Evolutionary conservation across 805 yeast genomes (phyloP).

Genomic region (Candida dendrica): DNA sequence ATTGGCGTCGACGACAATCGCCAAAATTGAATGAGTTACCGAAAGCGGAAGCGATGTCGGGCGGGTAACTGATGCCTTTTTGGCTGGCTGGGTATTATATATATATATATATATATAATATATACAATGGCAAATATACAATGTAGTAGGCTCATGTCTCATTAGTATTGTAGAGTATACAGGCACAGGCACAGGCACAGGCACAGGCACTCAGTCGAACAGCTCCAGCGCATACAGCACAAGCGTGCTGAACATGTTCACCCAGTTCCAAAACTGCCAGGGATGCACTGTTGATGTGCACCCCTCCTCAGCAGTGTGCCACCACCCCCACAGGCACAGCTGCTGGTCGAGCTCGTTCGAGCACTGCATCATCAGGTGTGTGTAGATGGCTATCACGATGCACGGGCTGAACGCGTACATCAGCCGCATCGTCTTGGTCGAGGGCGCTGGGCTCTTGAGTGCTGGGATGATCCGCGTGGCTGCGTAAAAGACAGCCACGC

Average conservation of each 20-base stretch:
- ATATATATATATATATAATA: too few relatives aligned
- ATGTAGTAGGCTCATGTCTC: too few relatives aligned
- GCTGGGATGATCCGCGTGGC: conserved; percentile 93
- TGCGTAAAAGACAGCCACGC: conserved; percentile 81
- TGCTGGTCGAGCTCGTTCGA: conserved; percentile 67
- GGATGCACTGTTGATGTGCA: conserved; percentile 41
- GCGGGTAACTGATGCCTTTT: neutral
- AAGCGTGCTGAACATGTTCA: conserved; percentile 75
- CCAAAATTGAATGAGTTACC: neutral
- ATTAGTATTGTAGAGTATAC: too few relatives aligned
- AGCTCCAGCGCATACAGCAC: conserved; percentile 77
- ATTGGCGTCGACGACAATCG: neutral
- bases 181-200: too few relatives aligned
- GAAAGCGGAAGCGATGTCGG: neutral
- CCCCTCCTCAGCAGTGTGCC: conserved; percentile 21
- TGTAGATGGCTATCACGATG: conserved; percentile 88
- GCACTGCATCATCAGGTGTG: conserved; percentile 80
- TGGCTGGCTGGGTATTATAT: too few relatives aligned
- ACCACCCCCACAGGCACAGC: conserved; percentile 51
- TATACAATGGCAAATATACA: too few relatives aligned
- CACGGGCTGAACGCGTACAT: conserved; percentile 90
- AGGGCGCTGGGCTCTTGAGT: conserved; percentile 32
- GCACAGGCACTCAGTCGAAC: conserved; percentile 23
- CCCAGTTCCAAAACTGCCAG: conserved; percentile 98
- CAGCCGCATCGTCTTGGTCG: conserved; percentile 34